A percentile compares a stretch with the other conserved stretches of the same genome.
phyloP scores from a whole-genome alignment of 2,329 filamentous ascomycete genomes.

The Trichoderma semiorbis region DNA sequence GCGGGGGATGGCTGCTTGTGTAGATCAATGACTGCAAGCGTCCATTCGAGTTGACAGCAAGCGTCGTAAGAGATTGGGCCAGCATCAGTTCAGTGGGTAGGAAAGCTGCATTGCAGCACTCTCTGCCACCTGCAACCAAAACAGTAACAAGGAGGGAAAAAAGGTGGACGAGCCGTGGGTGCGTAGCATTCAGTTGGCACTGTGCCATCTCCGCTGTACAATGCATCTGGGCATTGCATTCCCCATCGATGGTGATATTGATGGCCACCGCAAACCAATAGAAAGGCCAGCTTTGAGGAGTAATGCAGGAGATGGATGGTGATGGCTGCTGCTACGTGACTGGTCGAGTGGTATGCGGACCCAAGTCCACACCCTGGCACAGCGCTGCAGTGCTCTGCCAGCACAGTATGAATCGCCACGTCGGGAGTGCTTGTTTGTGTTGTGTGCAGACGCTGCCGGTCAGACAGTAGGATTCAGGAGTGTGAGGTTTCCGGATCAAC shows the following conservation, averaged over 20 bases:
- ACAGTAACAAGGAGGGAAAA: neutral
- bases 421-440: neutral
- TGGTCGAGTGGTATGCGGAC: conserved; percentile 20
- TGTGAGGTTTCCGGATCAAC: conserved; percentile 3
- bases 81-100: conserved; percentile 21
- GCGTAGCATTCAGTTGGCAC: neutral
- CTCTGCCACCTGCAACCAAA: neutral
- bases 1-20: conserved; percentile 21
- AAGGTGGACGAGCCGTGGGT: conserved; percentile 13
- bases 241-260: conserved; percentile 23
- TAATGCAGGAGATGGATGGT: conserved; percentile 25
- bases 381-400: conserved; percentile 3
- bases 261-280: conserved; percentile 25
- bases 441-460: conserved; percentile 6
- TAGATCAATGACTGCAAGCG: conserved; percentile 24
- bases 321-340: conserved; percentile 25
- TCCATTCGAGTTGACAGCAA: conserved; percentile 14
- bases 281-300: conserved; percentile 9
- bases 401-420: conserved; percentile 4
- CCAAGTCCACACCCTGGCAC: conserved; percentile 12
- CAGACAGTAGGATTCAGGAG: conserved; percentile 16
- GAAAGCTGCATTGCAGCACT: conserved; percentile 23
- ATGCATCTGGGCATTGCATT: conserved; percentile 21
- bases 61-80: conserved; percentile 11
- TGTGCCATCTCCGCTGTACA: conserved; percentile 12